Evolutionary conservation across 78 protist species (phyloP), one percentile per base, ranked within the genome.

Genomic region (Thecamonas trahens): DNA sequence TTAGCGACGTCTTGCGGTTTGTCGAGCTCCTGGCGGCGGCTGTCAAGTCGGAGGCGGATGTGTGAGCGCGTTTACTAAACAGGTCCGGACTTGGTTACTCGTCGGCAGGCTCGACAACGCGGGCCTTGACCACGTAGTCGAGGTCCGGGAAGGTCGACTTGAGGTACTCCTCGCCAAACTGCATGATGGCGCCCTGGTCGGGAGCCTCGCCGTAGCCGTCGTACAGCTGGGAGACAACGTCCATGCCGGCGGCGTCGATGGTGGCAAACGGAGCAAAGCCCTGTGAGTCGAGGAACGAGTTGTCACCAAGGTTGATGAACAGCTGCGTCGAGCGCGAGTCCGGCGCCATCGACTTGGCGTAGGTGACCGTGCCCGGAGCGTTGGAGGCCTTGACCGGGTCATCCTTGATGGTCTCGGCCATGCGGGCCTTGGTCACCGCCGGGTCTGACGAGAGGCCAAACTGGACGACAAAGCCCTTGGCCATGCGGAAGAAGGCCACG

Each of bases 1-100:
- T 80, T 42, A 55, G 39, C 22, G 94, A 92, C 61, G 87, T 83
- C 6, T 24, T 6, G 39, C 42, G 14, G 22, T 82, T 83, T 31
- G 84, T 86, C 35, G 28, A 40, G 14, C n/a, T 65, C 11, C 72
- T 89, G 3, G 54, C 6, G 29, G n/a, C n/a, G n/a, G n/a, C n/a
- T n/a, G n/a, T n/a, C n/a, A n/a, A n/a, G n/a, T n/a, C n/a, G n/a
- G n/a, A n/a, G n/a, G n/a, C n/a, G n/a, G n/a, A n/a, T n/a, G n/a
- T n/a, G n/a, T n/a, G n/a, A n/a, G n/a, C n/a, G n/a, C n/a, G n/a
- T n/a, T n/a, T n/a, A n/a, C n/a, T n/a, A n/a, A n/a, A n/a, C n/a
- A n/a, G n/a, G n/a, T n/a, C n/a, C n/a, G n/a, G n/a, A n/a, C n/a
- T n/a, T n/a, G n/a, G n/a, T n/a, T n/a, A n/a, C n/a, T n/a, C n/a